A percentile compares a stretch with the other conserved stretches of the same genome.
phyloP scores from a whole-genome alignment of 2,329 filamentous ascomycete species.

The Pyrenophora seminiperda region DNA sequence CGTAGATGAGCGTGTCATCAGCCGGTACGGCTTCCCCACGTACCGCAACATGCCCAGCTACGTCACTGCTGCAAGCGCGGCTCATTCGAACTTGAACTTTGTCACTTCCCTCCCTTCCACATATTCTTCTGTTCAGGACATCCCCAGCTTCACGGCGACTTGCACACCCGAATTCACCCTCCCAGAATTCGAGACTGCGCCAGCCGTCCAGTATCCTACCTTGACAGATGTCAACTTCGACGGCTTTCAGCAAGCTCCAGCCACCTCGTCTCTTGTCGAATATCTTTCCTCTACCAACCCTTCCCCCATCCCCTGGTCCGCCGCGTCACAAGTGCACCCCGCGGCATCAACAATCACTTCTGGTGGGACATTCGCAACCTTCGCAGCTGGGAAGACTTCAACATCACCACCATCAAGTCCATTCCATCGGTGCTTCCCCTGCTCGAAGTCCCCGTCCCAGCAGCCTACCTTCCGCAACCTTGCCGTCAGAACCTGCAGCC shows the following conservation, averaged over 20 bases:
- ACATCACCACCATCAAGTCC: slow-evolving; percentile 69
- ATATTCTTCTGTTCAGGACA: slow-evolving; percentile 42
- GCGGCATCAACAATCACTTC: slow-evolving; percentile 77
- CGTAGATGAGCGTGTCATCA: slow-evolving; percentile 68
- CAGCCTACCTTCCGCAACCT: slow-evolving; percentile 65
- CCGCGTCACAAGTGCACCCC: slow-evolving; percentile 73
- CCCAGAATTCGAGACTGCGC: slow-evolving; percentile 46
- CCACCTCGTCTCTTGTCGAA: slow-evolving; percentile 71
- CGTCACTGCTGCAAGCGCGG: slow-evolving; percentile 49
- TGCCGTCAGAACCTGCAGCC: slow-evolving; percentile 66
- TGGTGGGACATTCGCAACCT: slow-evolving; percentile 97
- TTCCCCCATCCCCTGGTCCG: slow-evolving; percentile 76
- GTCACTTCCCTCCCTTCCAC: slow-evolving; percentile 48
- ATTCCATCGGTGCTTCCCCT: slow-evolving; percentile 75
- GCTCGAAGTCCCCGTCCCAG: slow-evolving; percentile 66
- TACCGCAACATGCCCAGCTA: slow-evolving; percentile 75
- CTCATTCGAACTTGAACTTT: slow-evolving; percentile 46
- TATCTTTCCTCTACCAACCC: slow-evolving; percentile 84
- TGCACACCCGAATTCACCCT: slow-evolving; percentile 41
- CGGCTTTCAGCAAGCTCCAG: slow-evolving; percentile 40
- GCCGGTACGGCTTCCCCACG: slow-evolving; percentile 79
- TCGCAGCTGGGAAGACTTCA: slow-evolving; percentile 82
- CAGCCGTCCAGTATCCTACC: slow-evolving; percentile 53
- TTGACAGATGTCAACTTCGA: slow-evolving; percentile 49
- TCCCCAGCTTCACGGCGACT: slow-evolving; percentile 38